These are phyloP conservation scores for Porcisia hertigi DNA, from an alignment of 208 protist species.

Conservation along the genomic window DNA sequence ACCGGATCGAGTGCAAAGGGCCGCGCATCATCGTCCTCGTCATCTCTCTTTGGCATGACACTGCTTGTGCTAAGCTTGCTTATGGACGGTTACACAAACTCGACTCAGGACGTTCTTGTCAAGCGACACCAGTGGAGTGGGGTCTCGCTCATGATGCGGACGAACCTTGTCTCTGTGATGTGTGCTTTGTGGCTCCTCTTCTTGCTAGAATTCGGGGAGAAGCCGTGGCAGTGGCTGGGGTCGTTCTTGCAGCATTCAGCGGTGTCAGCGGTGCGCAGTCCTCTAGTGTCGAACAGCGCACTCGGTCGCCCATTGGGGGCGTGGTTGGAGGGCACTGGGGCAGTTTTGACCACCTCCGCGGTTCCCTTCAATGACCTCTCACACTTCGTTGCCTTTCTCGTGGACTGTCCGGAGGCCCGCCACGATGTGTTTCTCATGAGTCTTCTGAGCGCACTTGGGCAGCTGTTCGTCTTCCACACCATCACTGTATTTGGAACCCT, in stretches of 20 bases:
- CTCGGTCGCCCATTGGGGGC: not conserved
- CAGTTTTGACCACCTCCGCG: slow-evolving; percentile 5
- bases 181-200: slow-evolving; percentile 41
- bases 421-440: slow-evolving; percentile 69
- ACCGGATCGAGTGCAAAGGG: not conserved
- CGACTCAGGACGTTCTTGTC: slow-evolving; percentile 83
- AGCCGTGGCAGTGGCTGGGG: slow-evolving; percentile 31
- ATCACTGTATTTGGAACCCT: slow-evolving; percentile 81
- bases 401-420: slow-evolving; percentile 46
- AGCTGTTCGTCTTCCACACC: slow-evolving; percentile 83
- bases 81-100: slow-evolving; percentile 84
- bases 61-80: slow-evolving; percentile 64
- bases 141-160: slow-evolving; percentile 63
- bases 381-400: slow-evolving; percentile 49
- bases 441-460: slow-evolving; percentile 66
- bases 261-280: not conserved
- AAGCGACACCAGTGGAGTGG: slow-evolving; percentile 57
- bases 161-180: slow-evolving; percentile 43
- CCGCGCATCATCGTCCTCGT: slow-evolving; percentile 13
- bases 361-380: slow-evolving; percentile 65
- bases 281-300: not conserved
- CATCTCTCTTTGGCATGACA: slow-evolving; percentile 41
- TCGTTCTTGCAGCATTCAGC: slow-evolving; percentile 2
- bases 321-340: not conserved
- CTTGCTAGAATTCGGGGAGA: slow-evolving; percentile 39